These are phyloP conservation scores for Candida nemodendra DNA, from an alignment of 805 yeast species.

Conservation along the genomic window DNA sequence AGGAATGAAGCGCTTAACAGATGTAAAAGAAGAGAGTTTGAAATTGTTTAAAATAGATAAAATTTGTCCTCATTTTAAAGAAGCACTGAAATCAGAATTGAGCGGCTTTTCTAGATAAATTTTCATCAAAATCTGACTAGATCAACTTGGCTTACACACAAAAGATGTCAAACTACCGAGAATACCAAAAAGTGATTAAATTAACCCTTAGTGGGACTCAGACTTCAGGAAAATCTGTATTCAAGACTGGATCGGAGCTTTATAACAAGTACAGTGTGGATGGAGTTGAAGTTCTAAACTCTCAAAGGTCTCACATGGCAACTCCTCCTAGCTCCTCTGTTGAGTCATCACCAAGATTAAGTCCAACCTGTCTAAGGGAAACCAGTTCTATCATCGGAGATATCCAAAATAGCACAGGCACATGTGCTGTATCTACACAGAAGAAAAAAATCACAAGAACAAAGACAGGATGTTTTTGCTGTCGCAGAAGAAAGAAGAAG, in stretches of 20 bases:
- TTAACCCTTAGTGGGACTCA: slow-evolving; percentile 11
- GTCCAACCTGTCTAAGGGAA: slow-evolving; percentile 6
- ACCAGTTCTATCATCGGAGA: slow-evolving; percentile 1
- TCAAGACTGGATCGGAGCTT: background rate
- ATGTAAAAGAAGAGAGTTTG: too few relatives aligned
- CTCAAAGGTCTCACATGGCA: slow-evolving; percentile 4
- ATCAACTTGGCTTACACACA: background rate
- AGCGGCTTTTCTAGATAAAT: too few relatives aligned
- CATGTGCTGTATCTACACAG: slow-evolving; percentile 1
- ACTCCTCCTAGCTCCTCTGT: slow-evolving; percentile 24
- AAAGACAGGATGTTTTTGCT: slow-evolving; percentile 39
- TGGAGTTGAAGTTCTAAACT: background rate
- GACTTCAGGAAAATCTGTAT: background rate
- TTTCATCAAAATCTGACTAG: too few relatives aligned
- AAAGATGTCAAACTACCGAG: slow-evolving; percentile 33
- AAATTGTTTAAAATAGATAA: too few relatives aligned
- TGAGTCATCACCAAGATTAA: slow-evolving; percentile 20
- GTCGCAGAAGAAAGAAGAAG: slow-evolving; percentile 39
- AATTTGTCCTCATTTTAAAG: too few relatives aligned
- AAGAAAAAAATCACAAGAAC: slow-evolving; percentile 35
- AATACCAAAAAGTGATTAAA: slow-evolving; percentile 32
- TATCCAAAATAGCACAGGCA: slow-evolving; percentile 1
- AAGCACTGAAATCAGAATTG: too few relatives aligned
- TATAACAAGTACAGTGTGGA: background rate
- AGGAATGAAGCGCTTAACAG: too few relatives aligned